Conservation (phyloP, 495 filamentous ascomycete genomes). For the Lasiosphaeria ovina region DNA sequence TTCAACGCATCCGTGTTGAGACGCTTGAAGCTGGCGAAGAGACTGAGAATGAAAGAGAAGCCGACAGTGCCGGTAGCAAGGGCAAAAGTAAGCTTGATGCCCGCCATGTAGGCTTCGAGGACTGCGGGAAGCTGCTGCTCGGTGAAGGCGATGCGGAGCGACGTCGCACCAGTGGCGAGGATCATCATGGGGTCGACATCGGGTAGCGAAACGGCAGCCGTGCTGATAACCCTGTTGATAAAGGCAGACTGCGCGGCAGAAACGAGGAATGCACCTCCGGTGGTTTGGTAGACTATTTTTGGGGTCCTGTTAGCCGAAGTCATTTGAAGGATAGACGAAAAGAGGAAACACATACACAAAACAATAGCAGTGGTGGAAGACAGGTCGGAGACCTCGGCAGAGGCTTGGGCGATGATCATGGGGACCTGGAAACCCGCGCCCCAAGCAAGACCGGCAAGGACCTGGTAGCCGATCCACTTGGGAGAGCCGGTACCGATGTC, state of each 20-base stretch:
- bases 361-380: constrained; percentile 40
- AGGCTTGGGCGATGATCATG: constrained; percentile 55
- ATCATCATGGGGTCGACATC: constrained; percentile 40
- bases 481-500: constrained; percentile 39
- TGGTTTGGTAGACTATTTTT: constrained; percentile 51
- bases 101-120: constrained; percentile 57
- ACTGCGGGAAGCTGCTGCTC: constrained; percentile 47
- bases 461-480: constrained; percentile 60
- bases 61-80: constrained; percentile 38
- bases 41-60: constrained; percentile 19
- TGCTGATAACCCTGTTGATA: constrained; percentile 40
- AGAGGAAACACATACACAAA: constrained; percentile 42
- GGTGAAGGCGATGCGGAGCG: constrained; percentile 39
- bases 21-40: constrained; percentile 25
- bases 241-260: constrained; percentile 50
- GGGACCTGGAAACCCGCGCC: constrained; percentile 52
- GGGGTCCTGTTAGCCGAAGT: constrained; percentile 31
- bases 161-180: constrained; percentile 39
- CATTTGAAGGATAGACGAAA: not conserved
- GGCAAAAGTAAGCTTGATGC: constrained; percentile 48
- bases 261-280: constrained; percentile 49
- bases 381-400: constrained; percentile 38
- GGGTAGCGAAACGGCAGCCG: constrained; percentile 38
- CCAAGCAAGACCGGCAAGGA: constrained; percentile 53
- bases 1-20: constrained; percentile 25